Percentiles rank a stretch among this genome's conserved stretches.
Conservation (phyloP, 345 rosid genomes). For the Ricinus communis region DNA sequence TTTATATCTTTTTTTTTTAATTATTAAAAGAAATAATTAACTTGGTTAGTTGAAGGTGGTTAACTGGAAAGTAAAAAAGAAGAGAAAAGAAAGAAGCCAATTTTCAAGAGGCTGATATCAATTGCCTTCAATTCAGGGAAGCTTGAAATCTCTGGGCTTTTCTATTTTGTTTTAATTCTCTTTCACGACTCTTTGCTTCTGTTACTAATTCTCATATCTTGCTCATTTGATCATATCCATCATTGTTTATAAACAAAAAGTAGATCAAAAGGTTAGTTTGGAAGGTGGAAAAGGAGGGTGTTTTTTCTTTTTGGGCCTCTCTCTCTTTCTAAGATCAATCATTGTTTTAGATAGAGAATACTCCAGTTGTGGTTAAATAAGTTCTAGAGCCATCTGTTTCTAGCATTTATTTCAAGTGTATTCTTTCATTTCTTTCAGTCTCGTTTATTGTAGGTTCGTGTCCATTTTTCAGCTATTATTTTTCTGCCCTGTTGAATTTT, state of each 20-base stretch:
- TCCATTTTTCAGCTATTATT: too few species aligned
- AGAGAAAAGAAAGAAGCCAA: slow-evolving; percentile 20
- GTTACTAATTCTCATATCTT: neutral
- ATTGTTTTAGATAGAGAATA: too few species aligned
- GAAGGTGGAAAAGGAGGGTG: too few species aligned
- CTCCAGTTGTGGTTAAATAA: neutral
- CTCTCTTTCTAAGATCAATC: too few species aligned
- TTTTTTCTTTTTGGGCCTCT: too few species aligned
- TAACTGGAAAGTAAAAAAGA: slow-evolving; percentile 33
- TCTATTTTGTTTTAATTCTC: slow-evolving; percentile 33
- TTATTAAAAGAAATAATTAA: too few species aligned
- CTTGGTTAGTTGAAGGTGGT: slow-evolving; percentile 36
- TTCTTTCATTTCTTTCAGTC: neutral
- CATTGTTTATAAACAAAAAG: neutral
- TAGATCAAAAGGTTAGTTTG: slow-evolving; percentile 15
- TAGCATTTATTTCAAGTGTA: neutral
- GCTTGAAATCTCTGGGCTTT: slow-evolving; percentile 23
- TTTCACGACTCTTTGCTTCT: slow-evolving; percentile 17
- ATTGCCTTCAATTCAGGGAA: slow-evolving; percentile 53
- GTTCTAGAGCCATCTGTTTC: slow-evolving; percentile 15
- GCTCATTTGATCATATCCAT: slow-evolving; percentile 8
- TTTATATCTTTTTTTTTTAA: neutral
- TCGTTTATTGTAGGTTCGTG: too few species aligned
- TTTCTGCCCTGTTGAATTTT: too few species aligned
- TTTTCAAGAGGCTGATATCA: slow-evolving; percentile 43